Base-by-base conservation (phyloP, 345 rosid genomes). In the Pistacia atlantica region DNA sequence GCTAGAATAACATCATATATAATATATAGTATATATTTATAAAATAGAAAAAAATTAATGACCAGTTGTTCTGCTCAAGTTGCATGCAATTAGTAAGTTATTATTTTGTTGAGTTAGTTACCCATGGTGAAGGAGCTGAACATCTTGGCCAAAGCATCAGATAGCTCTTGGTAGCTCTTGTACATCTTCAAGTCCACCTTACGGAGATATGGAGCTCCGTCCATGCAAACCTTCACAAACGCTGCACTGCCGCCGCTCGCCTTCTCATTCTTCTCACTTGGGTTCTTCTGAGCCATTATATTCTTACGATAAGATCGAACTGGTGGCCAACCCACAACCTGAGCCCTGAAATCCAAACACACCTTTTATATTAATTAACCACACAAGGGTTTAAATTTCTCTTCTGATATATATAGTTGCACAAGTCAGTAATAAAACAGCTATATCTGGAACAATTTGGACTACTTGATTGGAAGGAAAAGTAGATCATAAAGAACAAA, bases 281-380 rank as follows among this genome's bases (percentile, higher is more conserved):
- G 82, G 69, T 61, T 87, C 83, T 89, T 90, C 75, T 94, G 89
- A 51, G 91, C 87, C 94, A 95, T 89, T 13, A 90, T 74, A 87
- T 95, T 95, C 93, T 90, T 95, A 84, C 98, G 79, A 84, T 89
- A 95, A 35, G 92, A 88, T 76, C 98, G 80, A 80, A 95, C 97
- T 11, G 98, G 97, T 69, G 98, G 98, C 98, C 98, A 95, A 54
- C 98, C 98, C 74, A 95, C 94, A 18, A 95, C 95, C 80, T 95
- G 97, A 18, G 92, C 87, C 86, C 97, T 95, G 80, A 66, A 71
- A 35, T 38, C 66, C 55, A 46, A 60, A 42, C 46, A 42, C 33
- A 31, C 33, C 33, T 31, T 31, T 31, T 31, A 31, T 31, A 31
- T 31, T 31, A 31, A 31, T 31, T 31, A 31, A 2, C 33, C 33